A percentile compares a stretch with the other conserved stretches of the same genome.
Evolutionary conservation across 768 basidiomycete species (phyloP).

Genomic region (Favolaschia claudopus): DNA sequence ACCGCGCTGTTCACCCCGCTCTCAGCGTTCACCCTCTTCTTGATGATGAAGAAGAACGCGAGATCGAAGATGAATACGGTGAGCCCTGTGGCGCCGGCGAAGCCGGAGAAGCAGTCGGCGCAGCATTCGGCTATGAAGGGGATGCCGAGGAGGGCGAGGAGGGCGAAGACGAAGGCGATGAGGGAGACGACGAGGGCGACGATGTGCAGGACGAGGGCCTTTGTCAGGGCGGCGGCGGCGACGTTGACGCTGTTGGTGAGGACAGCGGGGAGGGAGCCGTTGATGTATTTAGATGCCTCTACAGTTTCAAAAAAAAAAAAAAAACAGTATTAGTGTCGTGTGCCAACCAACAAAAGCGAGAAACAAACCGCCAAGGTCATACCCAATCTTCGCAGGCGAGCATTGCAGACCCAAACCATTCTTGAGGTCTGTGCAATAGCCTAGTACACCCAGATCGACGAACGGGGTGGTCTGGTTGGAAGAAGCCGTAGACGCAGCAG

Average conservation of each 20-base stretch:
- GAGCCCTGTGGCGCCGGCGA: conserved; percentile 66
- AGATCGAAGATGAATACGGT: conserved; percentile 79
- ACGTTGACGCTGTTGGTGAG: conserved; percentile 19
- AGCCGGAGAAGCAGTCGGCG: conserved; percentile 65
- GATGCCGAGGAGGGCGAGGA: conserved; percentile 38
- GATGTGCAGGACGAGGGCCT: conserved; percentile 76
- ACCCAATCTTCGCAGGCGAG: conserved; percentile 68
- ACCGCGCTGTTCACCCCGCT: conserved; percentile 58
- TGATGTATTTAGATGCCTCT: conserved; percentile 54
- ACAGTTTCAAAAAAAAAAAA: conserved; percentile 2
- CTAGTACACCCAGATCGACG: conserved; percentile 69
- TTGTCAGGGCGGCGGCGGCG: conserved; percentile 78
- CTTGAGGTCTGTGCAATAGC: conserved; percentile 61
- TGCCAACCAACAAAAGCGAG: background rate
- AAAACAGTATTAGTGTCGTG: too few species aligned
- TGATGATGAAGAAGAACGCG: conserved; percentile 73
- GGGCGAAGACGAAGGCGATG: conserved; percentile 20
- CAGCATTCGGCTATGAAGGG: conserved; percentile 67
- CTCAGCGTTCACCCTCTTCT: conserved; percentile 59
- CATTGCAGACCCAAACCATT: conserved; percentile 52
- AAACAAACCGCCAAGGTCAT: conserved; percentile 61
- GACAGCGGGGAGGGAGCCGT: conserved; percentile 34
- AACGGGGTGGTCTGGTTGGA: conserved; percentile 17
- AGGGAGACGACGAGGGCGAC: conserved; percentile 63
- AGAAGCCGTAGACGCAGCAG: conserved; percentile 33